Conservation (phyloP, 2,329 filamentous ascomycete species). For the Emmonsiellopsis sp. region DNA sequence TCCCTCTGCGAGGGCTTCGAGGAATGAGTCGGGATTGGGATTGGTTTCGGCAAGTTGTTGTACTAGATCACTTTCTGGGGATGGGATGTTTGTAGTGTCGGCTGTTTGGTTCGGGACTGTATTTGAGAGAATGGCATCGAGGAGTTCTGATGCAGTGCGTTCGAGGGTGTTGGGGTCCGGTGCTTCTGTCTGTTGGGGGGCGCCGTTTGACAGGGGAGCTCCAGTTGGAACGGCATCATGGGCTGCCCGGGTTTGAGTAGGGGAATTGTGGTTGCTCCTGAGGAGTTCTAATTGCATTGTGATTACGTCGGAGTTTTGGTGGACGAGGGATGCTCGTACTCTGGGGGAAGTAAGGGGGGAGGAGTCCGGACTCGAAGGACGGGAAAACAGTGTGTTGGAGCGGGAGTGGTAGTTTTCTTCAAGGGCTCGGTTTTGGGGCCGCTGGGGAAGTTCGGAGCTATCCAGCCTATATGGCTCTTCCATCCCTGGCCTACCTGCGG, state of each 20-base stretch:
- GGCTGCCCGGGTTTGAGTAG: constrained; percentile 12
- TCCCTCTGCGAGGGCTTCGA: not conserved
- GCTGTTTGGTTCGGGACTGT: not conserved
- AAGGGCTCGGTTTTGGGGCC: not conserved
- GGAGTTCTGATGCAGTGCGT: constrained; percentile 19
- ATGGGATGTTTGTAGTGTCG: not conserved
- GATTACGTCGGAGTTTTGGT: constrained; percentile 35
- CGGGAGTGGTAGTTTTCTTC: constrained; percentile 22
- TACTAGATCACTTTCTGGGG: not conserved
- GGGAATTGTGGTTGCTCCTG: constrained; percentile 21
- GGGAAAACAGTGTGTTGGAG: constrained; percentile 33
- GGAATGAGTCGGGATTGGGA: not conserved
- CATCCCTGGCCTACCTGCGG: constrained; percentile 14
- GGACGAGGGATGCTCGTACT: constrained; percentile 34
- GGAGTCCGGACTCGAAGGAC: constrained; percentile 30
- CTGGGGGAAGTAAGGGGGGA: constrained; percentile 33
- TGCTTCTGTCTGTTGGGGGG: constrained; percentile 7
- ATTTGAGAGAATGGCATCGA: constrained; percentile 27
- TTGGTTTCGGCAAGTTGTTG: not conserved
- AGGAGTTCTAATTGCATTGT: constrained; percentile 37
- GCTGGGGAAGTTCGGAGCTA: not conserved
- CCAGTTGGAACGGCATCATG: not conserved
- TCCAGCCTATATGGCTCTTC: constrained; percentile 11
- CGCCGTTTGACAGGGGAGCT: constrained; percentile 8
- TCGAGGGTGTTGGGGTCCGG: constrained; percentile 23